Base-by-base conservation (phyloP, 2,329 filamentous ascomycete species). In the Polytolypa hystricis region DNA sequence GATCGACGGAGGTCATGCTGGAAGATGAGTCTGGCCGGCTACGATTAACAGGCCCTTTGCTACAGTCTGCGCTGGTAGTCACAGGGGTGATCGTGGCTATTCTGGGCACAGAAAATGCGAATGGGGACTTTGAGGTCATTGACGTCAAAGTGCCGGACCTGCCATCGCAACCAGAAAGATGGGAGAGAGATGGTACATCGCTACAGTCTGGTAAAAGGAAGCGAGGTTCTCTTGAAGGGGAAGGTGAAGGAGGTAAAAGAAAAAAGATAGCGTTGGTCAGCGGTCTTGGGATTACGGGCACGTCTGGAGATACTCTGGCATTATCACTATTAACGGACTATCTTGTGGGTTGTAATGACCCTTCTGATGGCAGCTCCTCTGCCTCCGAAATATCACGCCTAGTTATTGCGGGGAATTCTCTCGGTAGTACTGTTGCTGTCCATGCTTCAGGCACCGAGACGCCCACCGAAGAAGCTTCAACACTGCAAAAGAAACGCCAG, bases 21-120 rank as follows among this genome's bases (percentile, higher is more conserved):
- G 91, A 98, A 59, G 91, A 98, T 57, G 89, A 96, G 59, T 95
- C 86, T 1, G 91, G 91, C 31, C 79, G 93, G 16, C 69, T 98
- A 47, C 74, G 79, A 14, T 66, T 98, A 5, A 79, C 81, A 1
- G 91, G 91, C 3, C 70, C 74, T 28, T 59, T 76, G 14, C 64
- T 98, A 32, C 67, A 71, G 43, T 70, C 73, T 1, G 70, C 81
- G 16, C 68, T 84, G 42, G 71, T 96, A 5, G 89, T 94, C 2
- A 98, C 91, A 0, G 91, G 91, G 17, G 93, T 84, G 50, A 86
- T 98, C 50, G 73, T 96, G 28, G 87, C 86, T n/a, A 86, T 87
- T 3, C 76, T 98, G 65, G 91, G 91, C 23, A 94, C 86, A 0
- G 91, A 98, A 56, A 95, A 94, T 51, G 70, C 76, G 35, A 81